Conservation (phyloP, 148 eudicot species). For the Rhododendron vialii region DNA sequence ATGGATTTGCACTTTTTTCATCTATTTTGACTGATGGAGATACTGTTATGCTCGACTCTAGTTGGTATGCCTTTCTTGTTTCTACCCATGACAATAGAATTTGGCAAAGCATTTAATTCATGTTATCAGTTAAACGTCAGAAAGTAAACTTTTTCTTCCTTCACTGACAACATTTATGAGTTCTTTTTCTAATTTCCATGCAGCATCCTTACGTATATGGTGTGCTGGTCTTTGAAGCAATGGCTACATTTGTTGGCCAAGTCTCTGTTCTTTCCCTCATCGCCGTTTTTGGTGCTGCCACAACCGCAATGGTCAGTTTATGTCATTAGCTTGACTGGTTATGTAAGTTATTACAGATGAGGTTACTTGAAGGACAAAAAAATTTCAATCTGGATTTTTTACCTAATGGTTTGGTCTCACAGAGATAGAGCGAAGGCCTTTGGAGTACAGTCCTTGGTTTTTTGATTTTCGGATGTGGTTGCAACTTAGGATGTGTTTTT, state of each 20-base stretch:
- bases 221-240: conserved; percentile 85
- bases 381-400: neutral
- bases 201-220: conserved; percentile 95
- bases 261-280: conserved; percentile 94
- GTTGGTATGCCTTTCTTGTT: conserved; percentile 96
- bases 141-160: neutral
- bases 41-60: conserved; percentile 88
- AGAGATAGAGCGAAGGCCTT: neutral
- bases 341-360: neutral
- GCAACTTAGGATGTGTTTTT: neutral
- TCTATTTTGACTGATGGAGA: conserved; percentile 53
- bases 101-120: conserved; percentile 67
- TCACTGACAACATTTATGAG: neutral
- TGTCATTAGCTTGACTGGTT: neutral
- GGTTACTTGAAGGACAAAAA: neutral
- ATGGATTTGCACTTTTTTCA: neutral
- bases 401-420: neutral
- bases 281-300: conserved; percentile 93
- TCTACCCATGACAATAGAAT: conserved; percentile 93
- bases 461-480: neutral
- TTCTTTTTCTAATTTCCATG: conserved; percentile 10
- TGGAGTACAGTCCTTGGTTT: neutral
- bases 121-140: conserved; percentile 53
- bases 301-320: conserved; percentile 81
- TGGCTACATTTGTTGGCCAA: conserved; percentile 96